Base-by-base conservation (phyloP, 495 filamentous ascomycete genomes). In the Neurospora sp. region DNA sequence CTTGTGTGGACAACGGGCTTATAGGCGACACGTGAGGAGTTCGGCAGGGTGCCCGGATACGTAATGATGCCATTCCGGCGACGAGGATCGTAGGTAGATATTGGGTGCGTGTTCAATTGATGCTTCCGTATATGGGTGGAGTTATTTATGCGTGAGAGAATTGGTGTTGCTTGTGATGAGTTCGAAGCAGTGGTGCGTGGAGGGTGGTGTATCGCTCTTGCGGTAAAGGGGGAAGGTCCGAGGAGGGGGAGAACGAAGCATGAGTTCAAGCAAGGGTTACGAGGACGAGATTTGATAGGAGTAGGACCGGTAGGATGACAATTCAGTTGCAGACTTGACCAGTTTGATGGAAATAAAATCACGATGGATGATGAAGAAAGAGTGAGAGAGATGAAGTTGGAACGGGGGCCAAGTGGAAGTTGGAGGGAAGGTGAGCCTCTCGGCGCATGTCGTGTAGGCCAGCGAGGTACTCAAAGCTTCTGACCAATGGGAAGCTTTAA, bases 271-370 rank as follows among this genome's bases (percentile, higher is more conserved):
- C 1, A 14, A 14, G 20, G 11, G 1, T 12, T 5, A 53, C 20
- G 20, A 27, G 11, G 20, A 1, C 46, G 5, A 22, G 4, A 53
- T 3, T 22, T 12, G 11, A 14, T 27, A 53, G 20, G 3, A 14
- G 11, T 22, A 1, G 9, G 0, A 9, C 8, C 22, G 3, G 4
- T 2, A 11, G 1, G 11, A 12, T 22, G 11, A 1, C 2, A 22
- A 12, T 2, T 7, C 5, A 7, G 10, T 53, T 2, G 20, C 5
- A 27, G 20, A 12, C 0, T 53, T 22, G 9, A 12, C 1, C 2
- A 53, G 10, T 22, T 31, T 35, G 53, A 61, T 61, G 53, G 22
- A 61, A 4, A 7, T 2, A 61, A 31, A 35, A 18, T 16, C 14
- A 35, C 14, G 35, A 6, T 1, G 53, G 53, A 35, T 3, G 7